Evolutionary conservation across 2,329 filamentous ascomycete genomes (phyloP).

Genomic region (Trichophyton benhamiae): DNA sequence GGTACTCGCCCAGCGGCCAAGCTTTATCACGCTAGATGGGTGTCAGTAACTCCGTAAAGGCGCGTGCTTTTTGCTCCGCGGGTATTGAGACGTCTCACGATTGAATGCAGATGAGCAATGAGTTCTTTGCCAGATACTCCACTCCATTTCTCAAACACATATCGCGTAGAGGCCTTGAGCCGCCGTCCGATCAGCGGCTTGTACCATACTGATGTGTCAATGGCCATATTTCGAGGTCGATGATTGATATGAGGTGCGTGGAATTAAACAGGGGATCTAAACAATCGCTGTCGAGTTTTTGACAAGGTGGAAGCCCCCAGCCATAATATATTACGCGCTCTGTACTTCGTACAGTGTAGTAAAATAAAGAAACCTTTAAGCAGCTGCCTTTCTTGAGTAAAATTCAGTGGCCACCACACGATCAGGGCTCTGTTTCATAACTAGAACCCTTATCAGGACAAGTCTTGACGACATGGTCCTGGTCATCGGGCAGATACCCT

Average conservation of each 20-base stretch:
- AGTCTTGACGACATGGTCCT: background rate
- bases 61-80: background rate
- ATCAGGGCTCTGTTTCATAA: background rate
- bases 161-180: background rate
- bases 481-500: background rate
- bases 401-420: background rate
- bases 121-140: constrained; percentile 1
- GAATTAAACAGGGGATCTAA: background rate
- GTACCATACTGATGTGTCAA: constrained; percentile 3
- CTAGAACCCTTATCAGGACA: background rate
- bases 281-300: background rate
- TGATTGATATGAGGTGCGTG: background rate
- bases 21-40: background rate
- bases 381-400: background rate
- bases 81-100: constrained; percentile 1
- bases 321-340: background rate
- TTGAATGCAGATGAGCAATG: constrained; percentile 1
- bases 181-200: constrained; percentile 3
- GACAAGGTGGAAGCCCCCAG: background rate
- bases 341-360: no score
- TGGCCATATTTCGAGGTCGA: background rate
- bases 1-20: constrained; percentile 2
- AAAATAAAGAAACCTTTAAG: background rate
- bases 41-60: background rate
- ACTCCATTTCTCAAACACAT: constrained; percentile 4